Percentiles rank a stretch among this genome's conserved stretches.
Conservation (phyloP, 2,329 filamentous ascomycete species). For the Aspergillus sp. region DNA sequence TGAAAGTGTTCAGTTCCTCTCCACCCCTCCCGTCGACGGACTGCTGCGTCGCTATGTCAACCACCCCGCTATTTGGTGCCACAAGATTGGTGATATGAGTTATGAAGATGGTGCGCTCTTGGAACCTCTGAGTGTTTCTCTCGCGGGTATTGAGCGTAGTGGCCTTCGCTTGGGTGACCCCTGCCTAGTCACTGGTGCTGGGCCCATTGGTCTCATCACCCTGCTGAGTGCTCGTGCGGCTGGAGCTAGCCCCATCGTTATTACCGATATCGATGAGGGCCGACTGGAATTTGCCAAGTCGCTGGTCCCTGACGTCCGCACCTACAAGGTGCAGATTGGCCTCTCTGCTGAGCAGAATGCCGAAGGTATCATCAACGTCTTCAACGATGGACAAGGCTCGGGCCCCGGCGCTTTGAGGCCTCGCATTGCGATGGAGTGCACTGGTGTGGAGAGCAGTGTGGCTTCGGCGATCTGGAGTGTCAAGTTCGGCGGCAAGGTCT, state of each 20-base stretch:
- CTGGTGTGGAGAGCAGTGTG: constrained; percentile 88
- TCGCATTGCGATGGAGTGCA: constrained; percentile 83
- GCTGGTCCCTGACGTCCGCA: constrained; percentile 75
- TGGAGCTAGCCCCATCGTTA: constrained; percentile 85
- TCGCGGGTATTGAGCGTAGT: constrained; percentile 84
- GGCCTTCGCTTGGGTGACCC: constrained; percentile 80
- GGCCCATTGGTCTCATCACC: constrained; percentile 89
- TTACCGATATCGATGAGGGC: constrained; percentile 91
- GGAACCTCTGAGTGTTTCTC: constrained; percentile 84
- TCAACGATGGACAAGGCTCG: constrained; percentile 54
- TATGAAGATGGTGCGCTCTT: constrained; percentile 89
- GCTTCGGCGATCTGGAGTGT: constrained; percentile 81
- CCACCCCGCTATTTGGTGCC: constrained; percentile 91
- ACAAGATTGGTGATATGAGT: constrained; percentile 90
- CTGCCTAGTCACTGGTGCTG: constrained; percentile 86
- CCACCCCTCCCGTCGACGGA: constrained; percentile 85
- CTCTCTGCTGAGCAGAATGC: constrained; percentile 68
- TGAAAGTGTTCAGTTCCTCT: constrained; percentile 80
- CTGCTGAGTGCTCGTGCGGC: constrained; percentile 81
- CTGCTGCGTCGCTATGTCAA: constrained; percentile 90
- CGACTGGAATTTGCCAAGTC: constrained; percentile 82
- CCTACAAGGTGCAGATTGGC: constrained; percentile 58
- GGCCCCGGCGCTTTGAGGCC: constrained; percentile 68
- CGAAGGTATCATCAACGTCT: constrained; percentile 65
- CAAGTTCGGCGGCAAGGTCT: constrained; percentile 96